Evolutionary conservation across 345 rosid genomes (phyloP).

Genomic region (Citrus maxima): DNA sequence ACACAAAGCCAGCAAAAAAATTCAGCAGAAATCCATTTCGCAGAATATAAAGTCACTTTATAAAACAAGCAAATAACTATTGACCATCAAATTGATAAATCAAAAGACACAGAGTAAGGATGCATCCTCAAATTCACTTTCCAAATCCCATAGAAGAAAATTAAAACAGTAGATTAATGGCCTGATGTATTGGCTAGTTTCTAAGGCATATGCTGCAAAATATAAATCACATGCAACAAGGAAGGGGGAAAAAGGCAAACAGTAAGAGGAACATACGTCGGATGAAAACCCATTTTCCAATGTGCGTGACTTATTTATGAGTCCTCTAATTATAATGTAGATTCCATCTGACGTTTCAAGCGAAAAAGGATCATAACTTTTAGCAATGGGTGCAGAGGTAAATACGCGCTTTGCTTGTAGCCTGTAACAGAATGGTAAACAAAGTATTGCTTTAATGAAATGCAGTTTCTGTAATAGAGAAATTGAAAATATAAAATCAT

Average conservation of each 20-base stretch:
- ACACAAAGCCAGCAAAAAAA: not conserved
- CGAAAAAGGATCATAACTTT: constrained; percentile 50
- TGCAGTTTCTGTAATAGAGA: not conserved
- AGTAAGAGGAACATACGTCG: constrained; percentile 38
- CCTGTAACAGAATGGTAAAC: constrained; percentile 15
- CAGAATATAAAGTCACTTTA: not conserved
- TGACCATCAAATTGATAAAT: not conserved
- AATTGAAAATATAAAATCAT: not conserved
- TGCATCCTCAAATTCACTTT: not conserved
- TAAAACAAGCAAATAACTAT: not conserved
- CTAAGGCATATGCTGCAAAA: not conserved
- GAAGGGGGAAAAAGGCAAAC: not conserved
- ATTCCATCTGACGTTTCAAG: constrained; percentile 73
- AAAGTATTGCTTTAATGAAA: not conserved
- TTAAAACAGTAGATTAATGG: not conserved
- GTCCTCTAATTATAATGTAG: constrained; percentile 49
- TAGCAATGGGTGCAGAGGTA: constrained; percentile 68
- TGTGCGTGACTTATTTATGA: constrained; percentile 47
- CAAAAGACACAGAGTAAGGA: not conserved
- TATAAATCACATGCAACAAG: not conserved
- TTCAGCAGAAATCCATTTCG: not conserved
- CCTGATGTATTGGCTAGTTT: not conserved
- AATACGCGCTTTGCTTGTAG: constrained; percentile 51
- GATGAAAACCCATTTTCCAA: constrained; percentile 52
- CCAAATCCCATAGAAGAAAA: not conserved